These are phyloP conservation scores for Galerina sulciceps DNA, from an alignment of 768 basidiomycete species.

Conservation along the genomic window DNA sequence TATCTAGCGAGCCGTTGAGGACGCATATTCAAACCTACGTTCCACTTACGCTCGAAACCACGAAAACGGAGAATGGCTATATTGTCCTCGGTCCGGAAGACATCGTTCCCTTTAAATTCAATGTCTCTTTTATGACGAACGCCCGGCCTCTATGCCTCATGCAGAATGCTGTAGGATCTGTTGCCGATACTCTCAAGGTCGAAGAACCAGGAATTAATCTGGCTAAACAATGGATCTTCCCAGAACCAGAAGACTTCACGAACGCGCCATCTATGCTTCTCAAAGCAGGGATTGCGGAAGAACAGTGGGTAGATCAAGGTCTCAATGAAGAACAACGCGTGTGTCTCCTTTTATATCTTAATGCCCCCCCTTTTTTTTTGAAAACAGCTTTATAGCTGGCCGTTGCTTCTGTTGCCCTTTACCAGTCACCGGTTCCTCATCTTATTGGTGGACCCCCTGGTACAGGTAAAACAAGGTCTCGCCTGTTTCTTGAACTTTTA, in stretches of 20 bases:
- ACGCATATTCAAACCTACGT: conserved; percentile 42
- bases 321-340: conserved; percentile 53
- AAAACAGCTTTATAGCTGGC: conserved; percentile 35
- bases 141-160: conserved; percentile 45
- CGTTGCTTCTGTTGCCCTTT: conserved; percentile 44
- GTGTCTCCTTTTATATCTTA: background rate
- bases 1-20: conserved; percentile 43
- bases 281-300: conserved; percentile 28
- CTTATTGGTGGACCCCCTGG: conserved; percentile 56
- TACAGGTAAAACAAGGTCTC: conserved; percentile 55
- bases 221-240: conserved; percentile 50
- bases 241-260: conserved; percentile 35
- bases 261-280: conserved; percentile 23
- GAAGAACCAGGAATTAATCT: conserved; percentile 27
- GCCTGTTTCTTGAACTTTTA: background rate
- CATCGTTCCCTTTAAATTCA: conserved; percentile 44
- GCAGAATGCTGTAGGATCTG: conserved; percentile 40
- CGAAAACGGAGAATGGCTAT: conserved; percentile 25
- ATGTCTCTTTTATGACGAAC: conserved; percentile 53
- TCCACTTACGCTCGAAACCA: conserved; percentile 20
- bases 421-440: conserved; percentile 50
- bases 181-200: conserved; percentile 27
- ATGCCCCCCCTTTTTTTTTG: conserved; percentile 3
- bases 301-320: conserved; percentile 48
- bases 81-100: conserved; percentile 37